Percentiles rank a stretch among this genome's conserved stretches.
Conservation (phyloP, 2,329 filamentous ascomycete genomes). For the Colletotrichum magnum region DNA sequence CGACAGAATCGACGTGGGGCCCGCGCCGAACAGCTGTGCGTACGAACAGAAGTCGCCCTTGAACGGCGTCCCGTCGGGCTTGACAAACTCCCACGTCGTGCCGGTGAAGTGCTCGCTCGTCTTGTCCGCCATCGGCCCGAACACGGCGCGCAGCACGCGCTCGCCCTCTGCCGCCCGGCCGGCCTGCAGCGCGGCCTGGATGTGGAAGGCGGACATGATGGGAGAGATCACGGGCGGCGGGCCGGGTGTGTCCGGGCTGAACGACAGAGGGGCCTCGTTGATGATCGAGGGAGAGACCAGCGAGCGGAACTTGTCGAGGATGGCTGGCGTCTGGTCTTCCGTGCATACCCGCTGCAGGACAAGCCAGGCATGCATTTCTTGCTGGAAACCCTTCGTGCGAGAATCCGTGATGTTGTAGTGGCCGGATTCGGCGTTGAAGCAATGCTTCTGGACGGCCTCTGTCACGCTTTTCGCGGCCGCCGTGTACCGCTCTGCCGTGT, state of each 20-base stretch:
- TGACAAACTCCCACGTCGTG: slow-evolving; percentile 10
- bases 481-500: neutral
- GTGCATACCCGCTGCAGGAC: slow-evolving; percentile 2
- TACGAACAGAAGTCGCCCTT: slow-evolving; percentile 16
- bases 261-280: slow-evolving; percentile 16
- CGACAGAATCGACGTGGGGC: slow-evolving; percentile 9
- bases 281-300: slow-evolving; percentile 1
- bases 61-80: slow-evolving; percentile 16
- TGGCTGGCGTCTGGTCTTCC: neutral
- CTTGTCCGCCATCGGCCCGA: slow-evolving; percentile 12
- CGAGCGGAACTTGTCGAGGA: slow-evolving; percentile 11
- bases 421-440: slow-evolving; percentile 9
- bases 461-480: neutral
- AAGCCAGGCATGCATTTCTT: slow-evolving; percentile 24
- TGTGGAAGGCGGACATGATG: slow-evolving; percentile 10
- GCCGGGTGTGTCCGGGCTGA: slow-evolving; percentile 10
- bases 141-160: slow-evolving; percentile 2
- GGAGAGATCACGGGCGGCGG: slow-evolving; percentile 14
- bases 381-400: slow-evolving; percentile 15
- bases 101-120: slow-evolving; percentile 20
- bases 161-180: slow-evolving; percentile 6
- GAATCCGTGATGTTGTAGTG: slow-evolving; percentile 16
- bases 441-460: slow-evolving; percentile 7
- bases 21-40: slow-evolving; percentile 11
- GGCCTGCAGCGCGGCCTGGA: slow-evolving; percentile 14